Conservation (phyloP, 441 rosid species). For the Euphorbia schlechtendalii region DNA sequence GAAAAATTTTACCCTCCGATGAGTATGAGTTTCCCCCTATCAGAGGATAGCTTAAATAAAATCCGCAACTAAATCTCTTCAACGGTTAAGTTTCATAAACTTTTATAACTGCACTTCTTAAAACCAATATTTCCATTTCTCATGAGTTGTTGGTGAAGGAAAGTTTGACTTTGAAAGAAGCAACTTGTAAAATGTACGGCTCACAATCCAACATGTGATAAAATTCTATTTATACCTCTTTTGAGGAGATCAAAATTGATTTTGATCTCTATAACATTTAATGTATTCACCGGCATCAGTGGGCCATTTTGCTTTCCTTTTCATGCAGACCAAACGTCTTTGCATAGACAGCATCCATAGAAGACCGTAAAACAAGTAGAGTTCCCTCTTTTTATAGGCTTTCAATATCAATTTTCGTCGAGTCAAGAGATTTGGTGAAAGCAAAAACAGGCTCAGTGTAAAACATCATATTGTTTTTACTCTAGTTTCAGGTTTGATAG, state of each 20-base stretch:
- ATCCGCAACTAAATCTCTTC: neutral
- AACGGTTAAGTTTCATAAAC: neutral
- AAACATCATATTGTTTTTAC: neutral
- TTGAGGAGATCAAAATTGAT: neutral
- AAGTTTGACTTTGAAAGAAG: no score
- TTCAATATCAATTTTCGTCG: neutral
- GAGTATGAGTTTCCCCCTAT: no score
- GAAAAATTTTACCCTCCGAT: no score
- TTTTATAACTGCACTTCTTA: neutral
- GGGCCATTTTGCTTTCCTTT: neutral
- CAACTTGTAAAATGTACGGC: neutral
- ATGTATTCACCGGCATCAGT: neutral
- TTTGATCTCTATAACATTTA: neutral
- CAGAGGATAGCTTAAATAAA: no score
- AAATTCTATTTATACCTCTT: neutral
- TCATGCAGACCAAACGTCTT: neutral
- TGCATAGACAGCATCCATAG: neutral
- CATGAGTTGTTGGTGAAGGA: no score
- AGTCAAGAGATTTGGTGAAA: neutral
- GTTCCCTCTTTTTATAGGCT: neutral
- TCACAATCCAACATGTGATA: neutral
- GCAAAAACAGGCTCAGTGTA: neutral
- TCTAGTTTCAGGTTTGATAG: neutral
- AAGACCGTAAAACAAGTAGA: neutral
- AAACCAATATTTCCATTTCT: neutral